Conservation (phyloP, 192 early-diverging fungal genomes). For the Umbelopsis sp. region DNA sequence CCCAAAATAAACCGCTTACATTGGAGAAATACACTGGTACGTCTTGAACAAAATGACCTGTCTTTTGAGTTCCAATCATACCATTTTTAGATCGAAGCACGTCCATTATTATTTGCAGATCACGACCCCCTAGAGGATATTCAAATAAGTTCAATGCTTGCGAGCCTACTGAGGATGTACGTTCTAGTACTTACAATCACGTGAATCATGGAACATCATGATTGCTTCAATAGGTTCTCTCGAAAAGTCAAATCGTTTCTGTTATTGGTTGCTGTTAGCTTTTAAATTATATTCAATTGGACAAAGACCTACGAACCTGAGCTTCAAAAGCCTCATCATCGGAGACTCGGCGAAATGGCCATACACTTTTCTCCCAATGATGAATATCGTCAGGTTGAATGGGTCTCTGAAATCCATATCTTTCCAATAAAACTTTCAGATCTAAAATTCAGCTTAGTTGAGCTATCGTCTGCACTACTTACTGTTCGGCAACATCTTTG, state of each 20-base stretch:
- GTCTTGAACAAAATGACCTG: constrained; percentile 42
- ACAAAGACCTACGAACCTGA: constrained; percentile 11
- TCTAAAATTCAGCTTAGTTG: neutral
- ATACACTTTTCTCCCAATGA: constrained; percentile 60
- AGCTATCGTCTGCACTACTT: constrained; percentile 34
- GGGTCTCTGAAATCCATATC: constrained; percentile 74
- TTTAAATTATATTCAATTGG: neutral
- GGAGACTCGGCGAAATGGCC: constrained; percentile 60
- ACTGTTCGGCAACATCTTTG: constrained; percentile 61
- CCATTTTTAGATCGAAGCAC: constrained; percentile 64
- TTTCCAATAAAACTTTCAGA: neutral
- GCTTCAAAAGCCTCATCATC: constrained; percentile 14
- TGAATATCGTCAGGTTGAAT: constrained; percentile 70
- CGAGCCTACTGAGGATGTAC: neutral
- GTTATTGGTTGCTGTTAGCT: neutral
- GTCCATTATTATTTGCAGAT: constrained; percentile 81
- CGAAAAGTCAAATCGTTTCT: constrained; percentile 42
- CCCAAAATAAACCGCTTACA: constrained; percentile 35
- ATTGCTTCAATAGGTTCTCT: constrained; percentile 63
- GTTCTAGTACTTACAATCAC: constrained; percentile 54
- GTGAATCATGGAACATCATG: constrained; percentile 87
- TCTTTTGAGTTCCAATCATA: constrained; percentile 53
- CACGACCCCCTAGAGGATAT: constrained; percentile 65
- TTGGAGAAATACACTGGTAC: constrained; percentile 84
- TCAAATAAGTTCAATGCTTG: neutral